Conservation (phyloP, 768 basidiomycete species). For the Gelatoporia subvermispora region DNA sequence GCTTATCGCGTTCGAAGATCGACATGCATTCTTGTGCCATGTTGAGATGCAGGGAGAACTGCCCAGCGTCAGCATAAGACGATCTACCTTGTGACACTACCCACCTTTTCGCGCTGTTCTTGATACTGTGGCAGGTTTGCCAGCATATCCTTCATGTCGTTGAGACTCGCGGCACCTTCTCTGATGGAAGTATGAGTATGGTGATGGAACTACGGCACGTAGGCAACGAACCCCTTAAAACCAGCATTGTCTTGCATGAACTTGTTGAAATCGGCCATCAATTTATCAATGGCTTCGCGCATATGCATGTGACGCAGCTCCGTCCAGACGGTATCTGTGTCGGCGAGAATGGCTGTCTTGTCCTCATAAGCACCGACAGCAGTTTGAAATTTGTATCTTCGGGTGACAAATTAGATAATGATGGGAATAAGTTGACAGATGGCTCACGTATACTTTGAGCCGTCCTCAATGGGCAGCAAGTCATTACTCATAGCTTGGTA, state of each 20-base stretch:
- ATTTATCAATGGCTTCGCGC: slow-evolving; percentile 95
- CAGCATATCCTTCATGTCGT: slow-evolving; percentile 99
- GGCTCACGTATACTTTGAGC: slow-evolving; percentile 79
- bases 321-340: slow-evolving; percentile 87
- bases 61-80: slow-evolving; percentile 1
- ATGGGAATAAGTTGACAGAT: neutral
- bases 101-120: slow-evolving; percentile 89
- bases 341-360: slow-evolving; percentile 80
- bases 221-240: slow-evolving; percentile 68
- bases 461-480: slow-evolving; percentile 82
- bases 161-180: slow-evolving; percentile 80
- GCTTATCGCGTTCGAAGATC: slow-evolving; percentile 83
- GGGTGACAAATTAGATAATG: neutral
- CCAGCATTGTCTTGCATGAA: slow-evolving; percentile 94
- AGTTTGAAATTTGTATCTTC: slow-evolving; percentile 91
- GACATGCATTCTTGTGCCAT: slow-evolving; percentile 99
- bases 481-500: slow-evolving; percentile 99
- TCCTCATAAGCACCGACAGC: slow-evolving; percentile 83
- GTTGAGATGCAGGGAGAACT: slow-evolving; percentile 95
- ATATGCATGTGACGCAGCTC: slow-evolving; percentile 96
- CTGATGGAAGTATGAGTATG: slow-evolving; percentile 27
- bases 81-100: neutral
- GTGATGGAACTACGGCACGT: neutral
- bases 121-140: slow-evolving; percentile 92
- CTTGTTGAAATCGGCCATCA: slow-evolving; percentile 93